Evolutionary conservation across 805 yeast species (phyloP).

Genomic region (Yamadazyma sp.): DNA sequence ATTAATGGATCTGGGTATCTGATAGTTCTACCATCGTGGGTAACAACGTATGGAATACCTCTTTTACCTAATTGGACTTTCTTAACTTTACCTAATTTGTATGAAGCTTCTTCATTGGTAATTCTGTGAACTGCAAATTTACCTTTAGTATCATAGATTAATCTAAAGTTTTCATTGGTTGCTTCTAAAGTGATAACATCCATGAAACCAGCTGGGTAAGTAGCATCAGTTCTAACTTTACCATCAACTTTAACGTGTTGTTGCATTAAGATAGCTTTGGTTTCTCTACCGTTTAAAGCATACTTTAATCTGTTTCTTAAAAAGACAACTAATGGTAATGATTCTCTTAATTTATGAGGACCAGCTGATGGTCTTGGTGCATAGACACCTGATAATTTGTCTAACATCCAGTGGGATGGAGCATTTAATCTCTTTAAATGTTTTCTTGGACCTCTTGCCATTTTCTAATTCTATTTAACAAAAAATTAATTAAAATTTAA

Average conservation of each 20-base stretch:
- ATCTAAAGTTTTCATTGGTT: conserved; percentile 99
- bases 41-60: conserved; percentile 97
- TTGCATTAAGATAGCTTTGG: conserved; percentile 96
- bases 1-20: conserved; percentile 98
- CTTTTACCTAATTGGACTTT: conserved; percentile 97
- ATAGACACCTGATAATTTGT: conserved; percentile 98
- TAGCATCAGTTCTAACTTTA: conserved; percentile 98
- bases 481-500: no score
- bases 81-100: conserved; percentile 98
- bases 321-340: conserved; percentile 94
- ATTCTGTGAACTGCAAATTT: conserved; percentile 99
- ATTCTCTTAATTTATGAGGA: conserved; percentile 99
- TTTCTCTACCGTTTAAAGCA: conserved; percentile 98
- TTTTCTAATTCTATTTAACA: no score
- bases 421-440: conserved; percentile 99
- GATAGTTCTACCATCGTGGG: conserved; percentile 99
- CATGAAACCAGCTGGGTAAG: conserved; percentile 99
- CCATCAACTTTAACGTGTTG: conserved; percentile 98
- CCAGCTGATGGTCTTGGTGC: conserved; percentile 99
- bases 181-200: conserved; percentile 97
- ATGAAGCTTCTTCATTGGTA: conserved; percentile 96
- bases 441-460: conserved; percentile 58
- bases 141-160: conserved; percentile 97
- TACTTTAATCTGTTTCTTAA: conserved; percentile 98
- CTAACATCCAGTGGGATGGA: conserved; percentile 99